phyloP scores from a whole-genome alignment of 306 rosid species.

The Citrullus colocynthis region DNA sequence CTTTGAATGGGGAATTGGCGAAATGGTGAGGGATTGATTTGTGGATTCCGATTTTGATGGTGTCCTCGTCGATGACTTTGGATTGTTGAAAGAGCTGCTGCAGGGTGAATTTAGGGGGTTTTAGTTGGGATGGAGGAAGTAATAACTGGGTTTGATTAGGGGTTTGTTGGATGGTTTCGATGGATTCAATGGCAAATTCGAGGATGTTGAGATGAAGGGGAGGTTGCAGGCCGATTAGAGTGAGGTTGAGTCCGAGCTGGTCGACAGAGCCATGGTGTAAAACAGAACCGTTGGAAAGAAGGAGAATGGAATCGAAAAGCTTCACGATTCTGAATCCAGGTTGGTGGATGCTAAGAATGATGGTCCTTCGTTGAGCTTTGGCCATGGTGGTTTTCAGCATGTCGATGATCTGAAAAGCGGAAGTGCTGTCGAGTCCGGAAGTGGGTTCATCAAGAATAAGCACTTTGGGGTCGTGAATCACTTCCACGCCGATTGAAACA shows the following conservation, averaged over 20 bases:
- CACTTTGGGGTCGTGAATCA: conserved; percentile 79
- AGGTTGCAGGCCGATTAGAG: conserved; percentile 60
- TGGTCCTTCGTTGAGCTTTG: conserved; percentile 49
- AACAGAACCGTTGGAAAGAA: conserved; percentile 61
- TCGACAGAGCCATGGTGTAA: conserved; percentile 73
- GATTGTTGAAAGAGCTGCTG: conserved; percentile 86
- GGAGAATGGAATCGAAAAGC: conserved; percentile 49
- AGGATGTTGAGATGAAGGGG: conserved; percentile 73
- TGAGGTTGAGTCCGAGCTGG: conserved; percentile 46
- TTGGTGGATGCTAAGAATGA: conserved; percentile 78
- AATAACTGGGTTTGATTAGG: conserved; percentile 15
- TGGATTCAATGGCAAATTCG: conserved; percentile 80
- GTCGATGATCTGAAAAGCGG: conserved; percentile 75
- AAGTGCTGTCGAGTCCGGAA: conserved; percentile 88
- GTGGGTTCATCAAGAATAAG: conserved; percentile 88
- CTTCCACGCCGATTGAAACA: conserved; percentile 89
- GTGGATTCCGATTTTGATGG: conserved; percentile 13
- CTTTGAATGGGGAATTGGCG: conserved; percentile 63
- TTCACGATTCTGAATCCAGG: conserved; percentile 88
- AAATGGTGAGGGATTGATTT: conserved; percentile 30
- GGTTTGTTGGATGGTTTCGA: conserved; percentile 42
- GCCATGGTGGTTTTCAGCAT: conserved; percentile 83
- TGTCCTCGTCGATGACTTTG: conserved; percentile 52
- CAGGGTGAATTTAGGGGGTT: conserved; percentile 26
- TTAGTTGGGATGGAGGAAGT: not conserved